phyloP scores from a whole-genome alignment of 2,329 filamentous ascomycete genomes.

The Macrophomina phaseolina region DNA sequence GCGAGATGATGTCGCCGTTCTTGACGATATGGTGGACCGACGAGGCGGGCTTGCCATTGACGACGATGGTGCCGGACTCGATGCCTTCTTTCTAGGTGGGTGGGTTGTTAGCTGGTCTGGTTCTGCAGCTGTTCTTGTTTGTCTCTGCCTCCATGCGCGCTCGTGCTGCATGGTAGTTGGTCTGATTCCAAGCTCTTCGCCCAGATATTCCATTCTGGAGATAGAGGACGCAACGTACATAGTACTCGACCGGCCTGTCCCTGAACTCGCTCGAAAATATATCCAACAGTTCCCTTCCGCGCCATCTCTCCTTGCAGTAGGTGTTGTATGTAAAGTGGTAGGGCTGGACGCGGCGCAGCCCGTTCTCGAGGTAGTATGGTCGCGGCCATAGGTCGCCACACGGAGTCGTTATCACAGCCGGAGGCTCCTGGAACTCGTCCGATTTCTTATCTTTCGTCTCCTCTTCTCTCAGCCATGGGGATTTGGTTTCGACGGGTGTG shows the following conservation, averaged over 20 bases:
- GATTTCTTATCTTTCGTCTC: constrained; percentile 19
- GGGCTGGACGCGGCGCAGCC: constrained; percentile 79
- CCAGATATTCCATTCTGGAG: not conserved
- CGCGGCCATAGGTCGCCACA: constrained; percentile 64
- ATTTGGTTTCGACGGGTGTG: constrained; percentile 38
- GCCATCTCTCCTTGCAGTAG: constrained; percentile 92
- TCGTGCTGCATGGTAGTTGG: not conserved
- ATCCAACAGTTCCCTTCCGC: constrained; percentile 78
- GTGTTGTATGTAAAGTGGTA: constrained; percentile 97
- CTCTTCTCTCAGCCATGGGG: constrained; percentile 29
- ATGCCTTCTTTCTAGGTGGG: constrained; percentile 66
- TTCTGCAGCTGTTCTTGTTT: not conserved
- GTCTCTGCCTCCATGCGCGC: no score
- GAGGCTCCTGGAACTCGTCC: constrained; percentile 51
- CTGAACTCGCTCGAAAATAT: constrained; percentile 93
- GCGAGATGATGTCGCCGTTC: constrained; percentile 90
- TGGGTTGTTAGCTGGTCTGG: not conserved
- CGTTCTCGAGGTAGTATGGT: constrained; percentile 84
- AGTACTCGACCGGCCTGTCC: constrained; percentile 85
- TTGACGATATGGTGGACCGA: constrained; percentile 68
- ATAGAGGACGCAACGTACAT: constrained; percentile 58
- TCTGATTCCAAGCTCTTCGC: not conserved
- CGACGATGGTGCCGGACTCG: constrained; percentile 74
- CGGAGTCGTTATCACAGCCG: constrained; percentile 58
- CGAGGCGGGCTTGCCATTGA: constrained; percentile 75